phyloP scores from a whole-genome alignment of 2,329 filamentous ascomycete genomes.

The Cercospora sojina region DNA sequence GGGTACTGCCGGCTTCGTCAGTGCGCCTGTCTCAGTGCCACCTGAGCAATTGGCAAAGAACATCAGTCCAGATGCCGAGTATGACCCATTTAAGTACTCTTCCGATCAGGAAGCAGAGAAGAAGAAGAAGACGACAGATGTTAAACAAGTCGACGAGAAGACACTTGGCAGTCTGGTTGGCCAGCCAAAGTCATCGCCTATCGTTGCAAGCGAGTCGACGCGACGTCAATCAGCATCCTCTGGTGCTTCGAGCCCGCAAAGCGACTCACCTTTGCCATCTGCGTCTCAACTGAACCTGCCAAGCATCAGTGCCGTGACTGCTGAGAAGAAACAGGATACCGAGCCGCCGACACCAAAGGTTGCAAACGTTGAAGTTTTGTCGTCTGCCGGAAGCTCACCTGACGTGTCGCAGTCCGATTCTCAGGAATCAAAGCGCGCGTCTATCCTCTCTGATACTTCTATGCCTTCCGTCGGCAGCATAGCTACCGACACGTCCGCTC shows the following conservation, averaged over 20 bases:
- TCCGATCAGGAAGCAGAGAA: background rate
- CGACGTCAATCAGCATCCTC: background rate
- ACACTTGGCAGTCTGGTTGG: constrained; percentile 9
- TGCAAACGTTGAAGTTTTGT: constrained; percentile 8
- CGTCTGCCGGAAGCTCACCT: background rate
- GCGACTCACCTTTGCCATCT: background rate
- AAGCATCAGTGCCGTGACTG: constrained; percentile 9
- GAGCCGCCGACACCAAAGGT: constrained; percentile 7
- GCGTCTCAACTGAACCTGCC: constrained; percentile 11
- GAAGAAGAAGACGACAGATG: background rate
- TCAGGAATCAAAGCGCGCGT: background rate
- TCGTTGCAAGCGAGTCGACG: background rate
- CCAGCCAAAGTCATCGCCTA: background rate
- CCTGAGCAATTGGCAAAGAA: constrained; percentile 2
- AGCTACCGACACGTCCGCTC: background rate
- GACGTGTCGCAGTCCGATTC: background rate
- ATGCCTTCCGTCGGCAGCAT: background rate
- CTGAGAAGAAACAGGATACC: background rate
- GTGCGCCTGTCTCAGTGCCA: constrained; percentile 4
- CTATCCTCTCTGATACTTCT: constrained; percentile 5
- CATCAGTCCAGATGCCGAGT: background rate
- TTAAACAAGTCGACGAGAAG: constrained; percentile 4
- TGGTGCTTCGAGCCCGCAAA: background rate
- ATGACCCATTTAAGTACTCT: constrained; percentile 10
- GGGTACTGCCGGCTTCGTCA: constrained; percentile 9